Conservation (phyloP, 2,329 filamentous ascomycete species). For the Exophiala bonariae region DNA sequence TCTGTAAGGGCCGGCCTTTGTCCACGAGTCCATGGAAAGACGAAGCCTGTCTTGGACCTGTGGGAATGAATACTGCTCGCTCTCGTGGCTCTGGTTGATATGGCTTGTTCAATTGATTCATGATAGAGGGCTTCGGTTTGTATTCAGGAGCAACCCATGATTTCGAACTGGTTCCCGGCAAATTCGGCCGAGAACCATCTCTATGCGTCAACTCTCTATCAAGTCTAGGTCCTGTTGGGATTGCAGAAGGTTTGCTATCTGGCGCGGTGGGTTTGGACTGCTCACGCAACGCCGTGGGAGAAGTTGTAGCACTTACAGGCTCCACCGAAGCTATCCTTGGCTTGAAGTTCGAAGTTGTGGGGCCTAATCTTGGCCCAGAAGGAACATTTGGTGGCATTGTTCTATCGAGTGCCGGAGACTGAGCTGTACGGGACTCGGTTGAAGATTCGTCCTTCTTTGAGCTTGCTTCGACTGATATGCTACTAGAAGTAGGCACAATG, state of each 20-base stretch:
- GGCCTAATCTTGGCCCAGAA: constrained; percentile 23
- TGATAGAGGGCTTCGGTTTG: constrained; percentile 26
- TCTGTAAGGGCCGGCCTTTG: constrained; percentile 11
- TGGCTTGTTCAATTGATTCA: constrained; percentile 23
- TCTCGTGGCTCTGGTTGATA: constrained; percentile 18
- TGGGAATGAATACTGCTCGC: constrained; percentile 14
- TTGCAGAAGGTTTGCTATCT: constrained; percentile 14
- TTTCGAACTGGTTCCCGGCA: constrained; percentile 14
- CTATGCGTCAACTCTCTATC: constrained; percentile 17
- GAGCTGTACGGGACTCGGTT: constrained; percentile 15
- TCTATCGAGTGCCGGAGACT: constrained; percentile 14
- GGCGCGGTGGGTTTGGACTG: constrained; percentile 10
- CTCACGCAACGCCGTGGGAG: constrained; percentile 16
- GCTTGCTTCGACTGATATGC: constrained; percentile 10
- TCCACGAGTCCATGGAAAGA: constrained; percentile 11
- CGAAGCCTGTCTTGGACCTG: constrained; percentile 18
- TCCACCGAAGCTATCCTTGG: constrained; percentile 22
- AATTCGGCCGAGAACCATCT: background rate
- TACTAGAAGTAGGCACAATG: constrained; percentile 5
- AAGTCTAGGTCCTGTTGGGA: constrained; percentile 26
- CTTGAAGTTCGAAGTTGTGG: constrained; percentile 17
- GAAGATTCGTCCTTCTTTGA: constrained; percentile 18
- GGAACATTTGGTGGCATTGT: constrained; percentile 26
- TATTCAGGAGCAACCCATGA: constrained; percentile 24
- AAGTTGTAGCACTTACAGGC: constrained; percentile 12